Percentiles rank a stretch among this genome's conserved stretches.
These are phyloP conservation scores for Colletotrichum endophyticum DNA, from an alignment of 2,329 filamentous ascomycete species.

Conservation along the genomic window DNA sequence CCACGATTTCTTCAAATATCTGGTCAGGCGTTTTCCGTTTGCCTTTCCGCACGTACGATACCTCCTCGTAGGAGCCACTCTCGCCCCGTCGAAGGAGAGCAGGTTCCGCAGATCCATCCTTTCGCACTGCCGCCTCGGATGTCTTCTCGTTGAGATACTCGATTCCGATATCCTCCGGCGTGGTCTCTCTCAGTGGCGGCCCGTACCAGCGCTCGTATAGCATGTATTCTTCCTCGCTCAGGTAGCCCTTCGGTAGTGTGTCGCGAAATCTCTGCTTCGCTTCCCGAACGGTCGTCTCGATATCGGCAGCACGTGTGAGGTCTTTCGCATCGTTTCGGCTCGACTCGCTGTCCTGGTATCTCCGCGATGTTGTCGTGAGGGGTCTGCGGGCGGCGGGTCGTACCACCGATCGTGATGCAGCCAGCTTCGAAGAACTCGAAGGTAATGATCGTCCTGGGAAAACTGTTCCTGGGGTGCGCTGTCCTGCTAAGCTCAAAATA, in stretches of 20 bases:
- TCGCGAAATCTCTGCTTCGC: slow-evolving; percentile 80
- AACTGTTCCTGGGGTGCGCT: not conserved
- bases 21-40: not conserved
- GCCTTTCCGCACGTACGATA: slow-evolving; percentile 46
- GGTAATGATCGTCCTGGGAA: not conserved
- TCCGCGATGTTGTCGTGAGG: not conserved
- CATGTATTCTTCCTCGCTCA: slow-evolving; percentile 72
- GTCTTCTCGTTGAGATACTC: slow-evolving; percentile 28
- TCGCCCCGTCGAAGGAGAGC: slow-evolving; percentile 59
- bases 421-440: not conserved
- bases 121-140: not conserved
- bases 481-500: not conserved
- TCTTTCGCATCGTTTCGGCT: slow-evolving; percentile 23
- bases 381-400: not conserved
- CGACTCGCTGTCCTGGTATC: not conserved
- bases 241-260: slow-evolving; percentile 72
- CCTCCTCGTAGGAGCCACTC: slow-evolving; percentile 66
- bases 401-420: not conserved
- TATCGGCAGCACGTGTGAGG: slow-evolving; percentile 32
- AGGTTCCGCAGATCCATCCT: slow-evolving; percentile 14
- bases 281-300: slow-evolving; percentile 70
- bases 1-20: not conserved
- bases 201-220: slow-evolving; percentile 86
- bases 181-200: slow-evolving; percentile 68
- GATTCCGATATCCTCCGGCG: slow-evolving; percentile 63